A percentile compares a stretch with the other conserved stretches of the same genome.
These are phyloP conservation scores for Citrullus mucosospermus DNA, from an alignment of 306 rosid genomes.

Conservation along the genomic window DNA sequence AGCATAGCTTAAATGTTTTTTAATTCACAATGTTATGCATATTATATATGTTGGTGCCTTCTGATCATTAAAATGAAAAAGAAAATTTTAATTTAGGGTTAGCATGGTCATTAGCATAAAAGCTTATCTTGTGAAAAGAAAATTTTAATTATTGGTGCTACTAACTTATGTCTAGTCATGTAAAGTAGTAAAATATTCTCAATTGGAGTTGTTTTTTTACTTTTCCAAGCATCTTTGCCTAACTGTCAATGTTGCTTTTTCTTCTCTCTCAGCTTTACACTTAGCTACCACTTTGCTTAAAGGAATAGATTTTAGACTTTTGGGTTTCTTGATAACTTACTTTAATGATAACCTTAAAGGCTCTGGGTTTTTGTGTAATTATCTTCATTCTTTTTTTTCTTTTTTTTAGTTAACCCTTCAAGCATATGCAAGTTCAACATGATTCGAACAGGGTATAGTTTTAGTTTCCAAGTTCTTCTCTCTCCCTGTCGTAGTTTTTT, in stretches of 20 bases:
- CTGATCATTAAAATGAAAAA: not conserved
- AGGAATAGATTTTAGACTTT: not conserved
- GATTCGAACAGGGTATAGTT: too few relatives aligned
- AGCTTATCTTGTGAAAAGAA: not conserved
- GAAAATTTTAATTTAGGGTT: not conserved
- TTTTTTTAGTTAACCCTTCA: not conserved
- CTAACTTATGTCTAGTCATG: not conserved
- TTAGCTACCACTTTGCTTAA: not conserved
- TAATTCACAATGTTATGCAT: not conserved
- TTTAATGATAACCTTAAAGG: not conserved
- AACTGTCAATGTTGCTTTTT: not conserved
- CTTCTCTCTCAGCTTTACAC: not conserved
- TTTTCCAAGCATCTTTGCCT: constrained; percentile 1
- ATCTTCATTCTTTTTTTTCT: not conserved
- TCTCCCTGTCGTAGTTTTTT: too few relatives aligned
- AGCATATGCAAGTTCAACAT: not conserved
- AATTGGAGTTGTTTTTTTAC: not conserved
- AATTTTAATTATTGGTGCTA: not conserved
- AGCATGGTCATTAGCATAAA: not conserved
- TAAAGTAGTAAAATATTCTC: not conserved
- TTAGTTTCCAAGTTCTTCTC: too few relatives aligned
- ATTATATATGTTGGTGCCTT: too few relatives aligned
- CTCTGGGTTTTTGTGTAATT: not conserved
- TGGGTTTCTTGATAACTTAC: not conserved
- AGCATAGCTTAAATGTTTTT: not conserved